Evolutionary conservation across 192 early-diverging fungal species (phyloP).

Genomic region (Entomortierella beljakovae): DNA sequence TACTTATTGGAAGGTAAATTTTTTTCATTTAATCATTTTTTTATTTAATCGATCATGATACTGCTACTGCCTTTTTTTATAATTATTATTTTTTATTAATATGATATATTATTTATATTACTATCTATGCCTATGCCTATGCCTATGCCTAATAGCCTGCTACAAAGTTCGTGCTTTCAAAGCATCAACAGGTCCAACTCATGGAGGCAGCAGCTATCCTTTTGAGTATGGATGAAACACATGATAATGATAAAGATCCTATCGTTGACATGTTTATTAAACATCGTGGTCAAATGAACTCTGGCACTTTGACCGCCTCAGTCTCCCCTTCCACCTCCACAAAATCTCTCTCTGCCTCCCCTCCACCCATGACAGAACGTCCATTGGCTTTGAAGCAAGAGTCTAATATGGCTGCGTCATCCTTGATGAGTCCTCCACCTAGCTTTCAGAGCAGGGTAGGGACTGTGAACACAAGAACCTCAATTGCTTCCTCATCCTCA

Average conservation of each 20-base stretch:
- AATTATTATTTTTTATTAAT: not conserved
- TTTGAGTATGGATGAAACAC: constrained; percentile 57
- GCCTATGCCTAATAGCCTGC: constrained; percentile 50
- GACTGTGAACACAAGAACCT: constrained; percentile 31
- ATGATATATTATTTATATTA: too few species aligned
- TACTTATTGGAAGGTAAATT: constrained; percentile 66
- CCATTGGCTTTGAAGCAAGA: constrained; percentile 23
- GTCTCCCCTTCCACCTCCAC: constrained; percentile 30
- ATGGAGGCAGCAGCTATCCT: constrained; percentile 75
- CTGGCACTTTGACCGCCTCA: constrained; percentile 32
- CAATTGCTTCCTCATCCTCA: constrained; percentile 30
- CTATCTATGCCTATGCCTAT: too few species aligned
- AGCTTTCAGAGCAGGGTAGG: not conserved
- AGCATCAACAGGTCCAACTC: constrained; percentile 77
- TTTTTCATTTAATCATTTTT: not conserved
- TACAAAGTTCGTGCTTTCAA: constrained; percentile 66
- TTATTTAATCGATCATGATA: not conserved
- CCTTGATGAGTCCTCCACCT: constrained; percentile 18
- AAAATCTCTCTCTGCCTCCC: constrained; percentile 44
- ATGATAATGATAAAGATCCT: constrained; percentile 30
- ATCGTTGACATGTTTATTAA: constrained; percentile 37
- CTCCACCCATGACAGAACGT: constrained; percentile 24
- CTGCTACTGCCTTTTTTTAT: not conserved
- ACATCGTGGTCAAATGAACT: constrained; percentile 22
- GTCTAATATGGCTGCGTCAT: not conserved